Base-by-base conservation (phyloP, 2,329 filamentous ascomycete species). In the Colletotrichum paranaense region DNA sequence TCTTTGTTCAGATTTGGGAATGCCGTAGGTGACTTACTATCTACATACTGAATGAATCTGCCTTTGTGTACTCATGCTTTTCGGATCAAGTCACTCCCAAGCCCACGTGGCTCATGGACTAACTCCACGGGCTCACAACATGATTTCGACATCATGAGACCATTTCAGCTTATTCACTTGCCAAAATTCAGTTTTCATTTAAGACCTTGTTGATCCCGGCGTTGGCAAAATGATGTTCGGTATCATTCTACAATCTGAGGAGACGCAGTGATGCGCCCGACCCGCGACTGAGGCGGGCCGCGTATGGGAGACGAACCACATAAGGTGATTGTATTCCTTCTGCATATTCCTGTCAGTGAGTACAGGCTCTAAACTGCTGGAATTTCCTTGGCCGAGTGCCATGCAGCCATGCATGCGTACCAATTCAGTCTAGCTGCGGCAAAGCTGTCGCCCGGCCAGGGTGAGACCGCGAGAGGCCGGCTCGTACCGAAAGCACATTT, bases 391-490 rank as follows among this genome's bases (percentile, higher is more conserved):
- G 42, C 42, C 8, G 1, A 9, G 16, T 11, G 42, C 11, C 42
- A 4, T 49, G 8, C 19, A 49, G 19, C 19, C 42, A 22, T 49
- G 42, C 19, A 49, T 22, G 42, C 42, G 42, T 8, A 49, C 38
- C 6, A 42, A 42, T 14, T 42, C 38, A 42, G 38, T 42, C 65
- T 68, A 26, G 57, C 38, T 68, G 66, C 58, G 49, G 66, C 66
- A 56, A 32, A 68, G 66, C 66, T 32, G 32, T 62, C 58, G 66
- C 66, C 66, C 66, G 66, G 46, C 58, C 32, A 60, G 46, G 66
- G 66, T 68, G 49, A n/a, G 26, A 19, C 22, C 22, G 66, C 62
- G 49, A 35, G 26, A 19, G 46, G 28, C 42, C 38, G 42, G 19
- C 60, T 32, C 14, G 26, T 30, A n/a, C 22, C 32, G 35, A 46